A percentile compares a stretch with the other conserved stretches of the same genome.
These are phyloP conservation scores for Didymella pomorum DNA, from an alignment of 2,329 filamentous ascomycete species.

Conservation along the genomic window DNA sequence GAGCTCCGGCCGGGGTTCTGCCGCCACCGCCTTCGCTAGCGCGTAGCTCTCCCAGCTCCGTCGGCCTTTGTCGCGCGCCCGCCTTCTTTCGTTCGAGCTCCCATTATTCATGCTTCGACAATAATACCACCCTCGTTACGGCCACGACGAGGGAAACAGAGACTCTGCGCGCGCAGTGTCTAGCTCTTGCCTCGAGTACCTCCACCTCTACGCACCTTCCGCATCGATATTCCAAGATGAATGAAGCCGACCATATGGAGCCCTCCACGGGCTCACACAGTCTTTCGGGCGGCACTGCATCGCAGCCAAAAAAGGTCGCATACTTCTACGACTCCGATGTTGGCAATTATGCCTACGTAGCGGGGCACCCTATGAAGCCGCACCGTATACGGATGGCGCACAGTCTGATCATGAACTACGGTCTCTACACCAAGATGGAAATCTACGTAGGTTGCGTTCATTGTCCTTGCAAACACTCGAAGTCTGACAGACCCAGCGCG, in stretches of 20 bases:
- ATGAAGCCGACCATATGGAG: conserved; percentile 30
- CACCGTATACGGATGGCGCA: conserved; percentile 72
- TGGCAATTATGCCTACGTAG: conserved; percentile 95
- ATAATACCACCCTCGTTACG: neutral
- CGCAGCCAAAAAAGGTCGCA: conserved; percentile 77
- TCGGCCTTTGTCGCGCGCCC: conserved; percentile 17
- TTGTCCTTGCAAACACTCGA: neutral
- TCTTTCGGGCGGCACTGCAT: conserved; percentile 34
- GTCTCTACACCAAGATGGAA: conserved; percentile 76
- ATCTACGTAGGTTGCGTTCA: conserved; percentile 64
- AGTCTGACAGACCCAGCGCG: conserved; percentile 39
- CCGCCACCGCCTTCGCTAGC: neutral
- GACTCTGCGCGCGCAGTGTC: neutral
- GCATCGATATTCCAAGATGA: conserved; percentile 16
- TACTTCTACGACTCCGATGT: conserved; percentile 99
- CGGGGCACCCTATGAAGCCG: conserved; percentile 73
- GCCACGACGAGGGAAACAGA: neutral
- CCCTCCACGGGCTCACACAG: conserved; percentile 19
- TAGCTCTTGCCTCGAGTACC: neutral
- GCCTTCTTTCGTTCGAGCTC: conserved; percentile 5
- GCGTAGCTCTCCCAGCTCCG: conserved; percentile 14
- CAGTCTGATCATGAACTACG: conserved; percentile 75
- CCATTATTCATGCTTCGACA: conserved; percentile 9
- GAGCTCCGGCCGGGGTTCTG: conserved; percentile 1
- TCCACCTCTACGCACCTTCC: neutral